Evolutionary conservation across 805 yeast genomes (phyloP).

Genomic region (Clavispora santaluciae): DNA sequence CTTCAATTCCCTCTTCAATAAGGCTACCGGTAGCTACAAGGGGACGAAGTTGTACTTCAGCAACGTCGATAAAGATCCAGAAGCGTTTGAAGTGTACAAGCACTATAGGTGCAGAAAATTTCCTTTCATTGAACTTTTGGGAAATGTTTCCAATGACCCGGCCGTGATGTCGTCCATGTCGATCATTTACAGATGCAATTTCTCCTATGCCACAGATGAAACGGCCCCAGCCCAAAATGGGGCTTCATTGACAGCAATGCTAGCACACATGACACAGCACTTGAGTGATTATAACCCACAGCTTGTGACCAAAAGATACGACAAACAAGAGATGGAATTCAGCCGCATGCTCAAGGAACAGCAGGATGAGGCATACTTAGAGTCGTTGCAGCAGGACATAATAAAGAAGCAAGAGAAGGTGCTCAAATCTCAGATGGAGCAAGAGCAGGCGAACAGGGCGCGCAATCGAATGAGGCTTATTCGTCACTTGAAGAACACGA

Average conservation of each 20-base stretch:
- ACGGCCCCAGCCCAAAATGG: no score
- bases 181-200: slow-evolving; percentile 29
- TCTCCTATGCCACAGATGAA: no score
- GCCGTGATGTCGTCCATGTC: slow-evolving; percentile 37
- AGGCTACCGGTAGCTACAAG: slow-evolving; percentile 20
- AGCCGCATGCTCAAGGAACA: slow-evolving; percentile 35
- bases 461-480: slow-evolving; percentile 17
- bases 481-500: slow-evolving; percentile 10
- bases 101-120: slow-evolving; percentile 24
- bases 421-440: slow-evolving; percentile 11
- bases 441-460: slow-evolving; percentile 5
- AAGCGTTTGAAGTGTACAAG: slow-evolving; percentile 33
- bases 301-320: slow-evolving; percentile 31
- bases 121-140: slow-evolving; percentile 37
- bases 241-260: no score
- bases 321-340: slow-evolving; percentile 38
- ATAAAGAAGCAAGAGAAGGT: slow-evolving; percentile 45
- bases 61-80: slow-evolving; percentile 31
- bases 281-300: slow-evolving; percentile 34
- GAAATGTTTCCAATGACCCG: slow-evolving; percentile 33
- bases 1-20: slow-evolving; percentile 18
- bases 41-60: slow-evolving; percentile 26
- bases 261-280: slow-evolving; percentile 21
- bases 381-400: slow-evolving; percentile 46
- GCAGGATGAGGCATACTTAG: slow-evolving; percentile 40